Conservation (phyloP, 306 rosid genomes). For the Astragalus glycyphyllos region DNA sequence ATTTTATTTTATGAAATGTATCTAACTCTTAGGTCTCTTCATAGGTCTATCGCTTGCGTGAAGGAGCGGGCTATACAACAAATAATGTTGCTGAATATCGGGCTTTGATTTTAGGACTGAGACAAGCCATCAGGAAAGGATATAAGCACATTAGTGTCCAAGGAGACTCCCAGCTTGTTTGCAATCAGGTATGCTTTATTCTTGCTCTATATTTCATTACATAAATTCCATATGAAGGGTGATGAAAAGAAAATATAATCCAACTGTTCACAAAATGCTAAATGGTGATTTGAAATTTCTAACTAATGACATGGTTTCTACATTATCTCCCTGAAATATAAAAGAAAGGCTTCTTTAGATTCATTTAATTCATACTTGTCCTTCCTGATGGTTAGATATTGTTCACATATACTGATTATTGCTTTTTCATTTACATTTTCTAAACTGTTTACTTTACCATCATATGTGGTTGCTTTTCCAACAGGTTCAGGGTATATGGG, state of each 20-base stretch:
- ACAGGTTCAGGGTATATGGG: slow-evolving; percentile 82
- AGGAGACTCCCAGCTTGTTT: slow-evolving; percentile 89
- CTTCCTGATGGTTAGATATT: too few relatives aligned
- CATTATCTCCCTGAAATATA: too few relatives aligned
- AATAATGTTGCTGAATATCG: slow-evolving; percentile 86
- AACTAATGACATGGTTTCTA: too few relatives aligned
- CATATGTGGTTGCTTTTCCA: slow-evolving; percentile 23
- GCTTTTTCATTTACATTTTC: not conserved
- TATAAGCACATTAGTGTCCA: slow-evolving; percentile 57
- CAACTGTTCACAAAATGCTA: too few relatives aligned
- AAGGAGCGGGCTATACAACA: slow-evolving; percentile 80
- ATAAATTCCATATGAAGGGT: too few relatives aligned
- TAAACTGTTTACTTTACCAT: not conserved
- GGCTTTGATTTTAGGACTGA: slow-evolving; percentile 74
- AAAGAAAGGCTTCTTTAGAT: too few relatives aligned
- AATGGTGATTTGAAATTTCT: not conserved
- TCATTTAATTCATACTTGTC: too few relatives aligned
- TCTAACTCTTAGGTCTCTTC: slow-evolving; percentile 34
- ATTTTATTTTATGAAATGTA: not conserved
- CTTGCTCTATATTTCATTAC: too few relatives aligned
- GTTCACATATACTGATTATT: too few relatives aligned
- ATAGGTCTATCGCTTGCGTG: slow-evolving; percentile 70
- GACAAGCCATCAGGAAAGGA: slow-evolving; percentile 68
- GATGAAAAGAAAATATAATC: too few relatives aligned
- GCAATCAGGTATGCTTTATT: slow-evolving; percentile 77